Conservation (phyloP, 306 rosid species). For the Gastrolobium villosum region DNA sequence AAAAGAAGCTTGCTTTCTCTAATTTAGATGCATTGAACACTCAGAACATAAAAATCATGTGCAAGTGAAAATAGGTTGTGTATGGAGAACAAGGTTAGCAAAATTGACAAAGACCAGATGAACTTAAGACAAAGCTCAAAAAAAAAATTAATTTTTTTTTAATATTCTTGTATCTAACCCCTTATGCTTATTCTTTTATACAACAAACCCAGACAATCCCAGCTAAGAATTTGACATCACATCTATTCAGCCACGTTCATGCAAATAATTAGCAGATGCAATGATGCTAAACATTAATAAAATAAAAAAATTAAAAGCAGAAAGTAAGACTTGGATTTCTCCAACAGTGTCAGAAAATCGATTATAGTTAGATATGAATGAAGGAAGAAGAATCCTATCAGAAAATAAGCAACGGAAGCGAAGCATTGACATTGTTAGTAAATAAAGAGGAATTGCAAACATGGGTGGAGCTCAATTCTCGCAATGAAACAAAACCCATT, state of each 20-base stretch:
- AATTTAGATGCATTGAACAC: constrained; percentile 34
- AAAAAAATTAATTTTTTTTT: not conserved
- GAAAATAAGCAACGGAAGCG: not conserved
- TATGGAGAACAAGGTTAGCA: not conserved
- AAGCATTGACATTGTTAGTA: not conserved
- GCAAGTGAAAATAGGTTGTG: constrained; percentile 19
- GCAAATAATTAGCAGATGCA: constrained; percentile 14
- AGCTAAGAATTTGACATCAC: constrained; percentile 26
- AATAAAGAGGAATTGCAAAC: not conserved
- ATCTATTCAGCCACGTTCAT: not conserved
- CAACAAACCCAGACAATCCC: constrained; percentile 28
- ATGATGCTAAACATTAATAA: not conserved
- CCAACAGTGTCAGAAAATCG: not conserved
- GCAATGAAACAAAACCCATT: constrained; percentile 48
- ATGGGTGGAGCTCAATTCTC: constrained; percentile 5
- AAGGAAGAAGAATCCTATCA: not conserved
- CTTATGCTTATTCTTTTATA: not conserved
- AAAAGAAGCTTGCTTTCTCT: not conserved
- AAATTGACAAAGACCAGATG: constrained; percentile 29
- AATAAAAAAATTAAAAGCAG: not conserved
- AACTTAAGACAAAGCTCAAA: constrained; percentile 30
- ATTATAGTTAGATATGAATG: not conserved
- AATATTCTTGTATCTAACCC: constrained; percentile 21
- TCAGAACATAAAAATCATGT: constrained; percentile 19
- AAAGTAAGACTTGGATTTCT: constrained; percentile 21